Evolutionary conservation across 1,139 yeast species (phyloP).

Genomic region (Blastobotrys persicus): DNA sequence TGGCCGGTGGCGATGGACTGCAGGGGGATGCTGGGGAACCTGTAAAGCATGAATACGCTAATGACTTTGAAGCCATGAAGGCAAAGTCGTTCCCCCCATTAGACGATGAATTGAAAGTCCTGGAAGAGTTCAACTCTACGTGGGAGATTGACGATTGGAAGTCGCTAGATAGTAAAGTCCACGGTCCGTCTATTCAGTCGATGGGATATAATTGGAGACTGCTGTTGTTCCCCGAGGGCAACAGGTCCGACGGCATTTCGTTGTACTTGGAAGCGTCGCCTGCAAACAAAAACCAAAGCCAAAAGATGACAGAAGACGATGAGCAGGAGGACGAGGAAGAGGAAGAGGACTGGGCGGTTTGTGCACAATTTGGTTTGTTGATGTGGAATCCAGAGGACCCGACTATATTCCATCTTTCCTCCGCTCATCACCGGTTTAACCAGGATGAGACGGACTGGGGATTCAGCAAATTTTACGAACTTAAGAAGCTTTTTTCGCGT

Average conservation of each 20-base stretch:
- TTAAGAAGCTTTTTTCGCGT: slow-evolving; percentile 45
- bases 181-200: slow-evolving; percentile 54
- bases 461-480: slow-evolving; percentile 70
- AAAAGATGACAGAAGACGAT: slow-evolving; percentile 1
- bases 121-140: slow-evolving; percentile 46
- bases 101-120: slow-evolving; percentile 40
- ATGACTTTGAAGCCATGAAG: slow-evolving; percentile 28
- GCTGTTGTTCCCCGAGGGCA: slow-evolving; percentile 68
- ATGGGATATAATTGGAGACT: slow-evolving; percentile 76
- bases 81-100: slow-evolving; percentile 30
- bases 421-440: slow-evolving; percentile 79
- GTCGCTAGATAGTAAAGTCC: slow-evolving; percentile 40
- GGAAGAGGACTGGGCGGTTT: slow-evolving; percentile 65
- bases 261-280: slow-evolving; percentile 37
- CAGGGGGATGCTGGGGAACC: background rate
- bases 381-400: slow-evolving; percentile 81
- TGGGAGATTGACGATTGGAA: slow-evolving; percentile 78
- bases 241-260: slow-evolving; percentile 30
- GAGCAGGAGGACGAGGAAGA: slow-evolving; percentile 31
- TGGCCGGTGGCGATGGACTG: background rate
- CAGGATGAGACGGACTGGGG: slow-evolving; percentile 92
- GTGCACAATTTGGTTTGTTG: slow-evolving; percentile 87
- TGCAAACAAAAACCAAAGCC: background rate
- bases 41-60: slow-evolving; percentile 4
- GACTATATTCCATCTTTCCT: slow-evolving; percentile 52